Base-by-base conservation (phyloP, 495 filamentous ascomycete genomes). In the Pyronema domesticum region DNA sequence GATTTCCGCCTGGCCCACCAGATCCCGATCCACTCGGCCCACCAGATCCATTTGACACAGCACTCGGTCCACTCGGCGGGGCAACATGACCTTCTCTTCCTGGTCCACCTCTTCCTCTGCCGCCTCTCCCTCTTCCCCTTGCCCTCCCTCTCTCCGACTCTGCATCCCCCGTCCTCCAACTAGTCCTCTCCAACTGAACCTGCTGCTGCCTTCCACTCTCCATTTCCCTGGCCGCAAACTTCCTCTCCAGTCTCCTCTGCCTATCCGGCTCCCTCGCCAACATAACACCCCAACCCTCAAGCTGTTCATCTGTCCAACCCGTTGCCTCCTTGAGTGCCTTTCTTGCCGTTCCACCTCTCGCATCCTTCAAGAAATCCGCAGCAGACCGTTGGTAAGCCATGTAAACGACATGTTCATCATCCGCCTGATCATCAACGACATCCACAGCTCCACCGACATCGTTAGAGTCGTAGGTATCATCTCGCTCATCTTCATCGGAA, bases 221-320 rank as follows among this genome's bases (percentile, higher is more conserved):
- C 66, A 68, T 54, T 33, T 53, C 47, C 58, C 23, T 33, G 59
- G 70, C 45, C 66, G 53, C 73, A 59, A 81, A 81, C 61, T 74
- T 77, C 51, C 72, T 71, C 68, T 89, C 83, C 45, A 95, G 65
- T 58, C 73, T 71, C 55, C 75, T 71, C 63, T 80, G 66, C 46
- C 80, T 72, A 57, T 74, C 73, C n/a, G 80, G 75, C 60, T 93
- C 82, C 23, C 89, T 71, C 6, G 66, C 64, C 1, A 94, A 64
- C 86, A 96, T 94, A 19, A 94, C 68, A 3, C 74, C 85, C 87
- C 88, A 98, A 11, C 91, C 91, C 66, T 98, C 91, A 43, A 98
- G 84, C 6, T 80, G 82, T 65, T 98, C 91, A 58, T 98, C 89
- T 0, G 85, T 91, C 84, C 93, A 83, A 7, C 80, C 82, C 9